phyloP scores from a whole-genome alignment of 257 asterid genomes.

The Solanum chmielewskii region DNA sequence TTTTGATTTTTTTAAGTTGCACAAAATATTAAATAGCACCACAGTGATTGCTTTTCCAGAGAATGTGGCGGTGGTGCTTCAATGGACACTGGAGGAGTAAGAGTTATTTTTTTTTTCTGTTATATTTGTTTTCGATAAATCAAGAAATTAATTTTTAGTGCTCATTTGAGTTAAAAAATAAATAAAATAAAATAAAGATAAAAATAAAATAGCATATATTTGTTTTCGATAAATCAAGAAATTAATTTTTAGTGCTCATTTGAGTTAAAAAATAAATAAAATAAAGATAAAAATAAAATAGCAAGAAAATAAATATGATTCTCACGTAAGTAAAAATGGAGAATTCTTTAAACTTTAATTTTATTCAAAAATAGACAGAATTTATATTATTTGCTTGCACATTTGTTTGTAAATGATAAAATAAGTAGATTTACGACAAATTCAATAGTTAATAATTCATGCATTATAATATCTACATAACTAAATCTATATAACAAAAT shows the following conservation, averaged over 20 bases:
- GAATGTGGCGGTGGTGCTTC: background rate
- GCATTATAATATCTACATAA: no score
- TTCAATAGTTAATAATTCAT: no score
- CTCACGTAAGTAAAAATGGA: background rate
- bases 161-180: no score
- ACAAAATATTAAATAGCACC: background rate
- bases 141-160: background rate
- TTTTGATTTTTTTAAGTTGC: background rate
- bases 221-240: no score
- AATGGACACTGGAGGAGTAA: background rate
- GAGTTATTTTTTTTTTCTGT: background rate
- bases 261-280: no score
- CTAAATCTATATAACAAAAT: no score
- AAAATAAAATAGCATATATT: background rate
- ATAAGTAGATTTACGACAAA: no score
- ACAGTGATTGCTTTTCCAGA: background rate
- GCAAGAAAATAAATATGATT: background rate
- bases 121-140: background rate
- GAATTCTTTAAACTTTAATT: background rate
- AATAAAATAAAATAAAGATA: no score
- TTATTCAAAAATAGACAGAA: no score
- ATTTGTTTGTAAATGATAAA: no score
- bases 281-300: no score
- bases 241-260: no score
- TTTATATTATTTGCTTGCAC: background rate